Evolutionary conservation across 1,139 yeast genomes (phyloP).

Genomic region (Geotrichum fermentans): DNA sequence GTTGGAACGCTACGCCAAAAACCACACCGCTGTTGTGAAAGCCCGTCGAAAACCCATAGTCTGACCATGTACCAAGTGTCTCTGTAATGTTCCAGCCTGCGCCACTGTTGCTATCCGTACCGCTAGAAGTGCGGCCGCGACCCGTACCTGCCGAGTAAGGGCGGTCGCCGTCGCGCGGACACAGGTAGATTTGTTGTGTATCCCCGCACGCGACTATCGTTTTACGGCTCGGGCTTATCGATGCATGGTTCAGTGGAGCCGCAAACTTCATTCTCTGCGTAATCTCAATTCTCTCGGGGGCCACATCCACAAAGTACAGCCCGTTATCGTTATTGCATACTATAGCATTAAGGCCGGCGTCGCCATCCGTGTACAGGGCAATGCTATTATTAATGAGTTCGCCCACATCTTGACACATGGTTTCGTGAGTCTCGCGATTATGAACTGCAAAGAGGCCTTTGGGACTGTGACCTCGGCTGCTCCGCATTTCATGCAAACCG

Average conservation of each 20-base stretch:
- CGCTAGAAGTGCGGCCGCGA: slow-evolving; percentile 28
- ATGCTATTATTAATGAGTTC: slow-evolving; percentile 81
- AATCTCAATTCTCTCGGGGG: slow-evolving; percentile 44
- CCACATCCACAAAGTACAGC: slow-evolving; percentile 60
- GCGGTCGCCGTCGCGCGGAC: slow-evolving; percentile 39
- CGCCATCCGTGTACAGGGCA: slow-evolving; percentile 43
- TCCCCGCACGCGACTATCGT: slow-evolving; percentile 58
- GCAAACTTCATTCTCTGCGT: slow-evolving; percentile 44
- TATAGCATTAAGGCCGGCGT: slow-evolving; percentile 44
- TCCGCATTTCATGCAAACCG: slow-evolving; percentile 49
- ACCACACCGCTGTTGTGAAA: slow-evolving; percentile 66
- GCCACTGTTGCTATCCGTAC: slow-evolving; percentile 27
- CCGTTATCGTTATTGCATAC: slow-evolving; percentile 80
- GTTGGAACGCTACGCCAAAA: slow-evolving; percentile 80
- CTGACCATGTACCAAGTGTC: slow-evolving; percentile 55
- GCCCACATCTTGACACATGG: slow-evolving; percentile 55
- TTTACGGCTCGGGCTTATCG: slow-evolving; percentile 55
- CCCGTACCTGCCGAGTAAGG: slow-evolving; percentile 26
- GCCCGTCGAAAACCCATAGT: slow-evolving; percentile 79
- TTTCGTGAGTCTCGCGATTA: slow-evolving; percentile 43
- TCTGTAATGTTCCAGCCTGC: slow-evolving; percentile 23
- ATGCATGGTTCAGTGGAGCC: slow-evolving; percentile 55
- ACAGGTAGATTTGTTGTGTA: slow-evolving; percentile 47
- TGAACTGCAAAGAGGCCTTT: slow-evolving; percentile 58
- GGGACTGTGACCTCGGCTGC: slow-evolving; percentile 30